Percentiles rank a stretch among this genome's conserved stretches.
These are phyloP conservation scores for Jimgerdemannia lactiflua DNA, from an alignment of 192 early-diverging fungal species.

Conservation along the genomic window DNA sequence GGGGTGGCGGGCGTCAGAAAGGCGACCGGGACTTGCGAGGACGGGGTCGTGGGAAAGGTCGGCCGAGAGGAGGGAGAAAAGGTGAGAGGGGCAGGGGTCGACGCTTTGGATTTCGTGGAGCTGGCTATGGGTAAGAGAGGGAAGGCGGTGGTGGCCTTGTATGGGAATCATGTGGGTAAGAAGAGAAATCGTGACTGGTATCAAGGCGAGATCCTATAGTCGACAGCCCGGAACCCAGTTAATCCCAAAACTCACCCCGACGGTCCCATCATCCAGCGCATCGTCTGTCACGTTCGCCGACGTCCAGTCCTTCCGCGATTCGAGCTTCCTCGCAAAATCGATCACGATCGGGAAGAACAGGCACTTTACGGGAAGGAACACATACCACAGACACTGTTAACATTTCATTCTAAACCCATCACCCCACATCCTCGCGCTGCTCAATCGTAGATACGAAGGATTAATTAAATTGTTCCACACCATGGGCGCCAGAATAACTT, in stretches of 20 bases:
- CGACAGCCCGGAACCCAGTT: no score
- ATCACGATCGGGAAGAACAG: conserved; percentile 45
- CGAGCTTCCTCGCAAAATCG: conserved; percentile 16
- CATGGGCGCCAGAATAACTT: conserved; percentile 76
- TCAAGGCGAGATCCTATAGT: no score
- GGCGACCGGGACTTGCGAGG: not conserved
- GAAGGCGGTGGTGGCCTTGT: not conserved
- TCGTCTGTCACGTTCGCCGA: not conserved
- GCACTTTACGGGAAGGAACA: conserved; percentile 13
- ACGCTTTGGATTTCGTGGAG: not conserved
- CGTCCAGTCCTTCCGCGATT: not conserved
- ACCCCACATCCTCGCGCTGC: not conserved
- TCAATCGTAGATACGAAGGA: not conserved
- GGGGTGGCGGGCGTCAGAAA: not conserved
- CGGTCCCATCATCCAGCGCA: not conserved
- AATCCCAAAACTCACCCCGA: not conserved
- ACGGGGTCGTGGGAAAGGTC: not conserved
- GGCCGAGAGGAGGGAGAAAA: not conserved
- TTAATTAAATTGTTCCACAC: conserved; percentile 28
- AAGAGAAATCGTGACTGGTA: no score
- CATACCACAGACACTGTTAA: not conserved
- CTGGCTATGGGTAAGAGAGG: not conserved
- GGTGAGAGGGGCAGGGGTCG: not conserved
- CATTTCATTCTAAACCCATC: no score
- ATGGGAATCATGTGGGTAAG: not conserved